Evolutionary conservation across 768 basidiomycete species (phyloP).

Genomic region (Tulasnella sp.): DNA sequence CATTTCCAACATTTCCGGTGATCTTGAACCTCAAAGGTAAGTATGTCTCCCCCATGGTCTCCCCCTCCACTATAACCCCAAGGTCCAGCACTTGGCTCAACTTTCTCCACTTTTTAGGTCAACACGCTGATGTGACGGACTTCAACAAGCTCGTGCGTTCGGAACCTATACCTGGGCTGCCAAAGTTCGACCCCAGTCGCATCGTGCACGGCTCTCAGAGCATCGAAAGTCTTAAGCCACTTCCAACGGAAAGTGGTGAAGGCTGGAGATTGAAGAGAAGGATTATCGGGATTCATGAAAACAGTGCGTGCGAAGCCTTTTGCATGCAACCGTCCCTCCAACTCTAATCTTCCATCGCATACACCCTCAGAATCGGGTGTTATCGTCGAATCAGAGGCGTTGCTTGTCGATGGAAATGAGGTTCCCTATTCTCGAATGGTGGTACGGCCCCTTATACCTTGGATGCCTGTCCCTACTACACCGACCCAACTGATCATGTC

Average conservation of each 20-base stretch:
- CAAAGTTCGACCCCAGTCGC: constrained; percentile 59
- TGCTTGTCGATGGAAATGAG: constrained; percentile 56
- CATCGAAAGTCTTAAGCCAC: constrained; percentile 69
- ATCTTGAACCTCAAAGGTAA: constrained; percentile 63
- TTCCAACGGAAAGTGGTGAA: constrained; percentile 64
- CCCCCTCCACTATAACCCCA: background rate
- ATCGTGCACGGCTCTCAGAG: constrained; percentile 73
- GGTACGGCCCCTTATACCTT: constrained; percentile 32
- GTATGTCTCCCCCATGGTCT: background rate
- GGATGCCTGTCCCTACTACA: background rate
- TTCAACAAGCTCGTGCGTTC: constrained; percentile 47
- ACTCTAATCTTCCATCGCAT: constrained; percentile 27
- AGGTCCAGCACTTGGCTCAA: background rate
- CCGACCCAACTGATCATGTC: background rate
- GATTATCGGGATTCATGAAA: constrained; percentile 67
- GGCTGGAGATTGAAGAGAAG: constrained; percentile 70
- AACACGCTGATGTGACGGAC: constrained; percentile 56
- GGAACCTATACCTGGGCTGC: constrained; percentile 52
- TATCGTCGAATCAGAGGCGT: constrained; percentile 55
- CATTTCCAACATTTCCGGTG: constrained; percentile 81
- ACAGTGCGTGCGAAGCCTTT: constrained; percentile 43
- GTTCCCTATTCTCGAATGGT: constrained; percentile 55
- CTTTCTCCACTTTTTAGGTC: constrained; percentile 32
- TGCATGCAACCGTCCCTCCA: background rate
- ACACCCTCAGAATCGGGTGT: constrained; percentile 52